A percentile compares a stretch with the other conserved stretches of the same genome.
These are phyloP conservation scores for Colletotrichum agaves DNA, from an alignment of 2,329 filamentous ascomycete genomes.

Conservation along the genomic window DNA sequence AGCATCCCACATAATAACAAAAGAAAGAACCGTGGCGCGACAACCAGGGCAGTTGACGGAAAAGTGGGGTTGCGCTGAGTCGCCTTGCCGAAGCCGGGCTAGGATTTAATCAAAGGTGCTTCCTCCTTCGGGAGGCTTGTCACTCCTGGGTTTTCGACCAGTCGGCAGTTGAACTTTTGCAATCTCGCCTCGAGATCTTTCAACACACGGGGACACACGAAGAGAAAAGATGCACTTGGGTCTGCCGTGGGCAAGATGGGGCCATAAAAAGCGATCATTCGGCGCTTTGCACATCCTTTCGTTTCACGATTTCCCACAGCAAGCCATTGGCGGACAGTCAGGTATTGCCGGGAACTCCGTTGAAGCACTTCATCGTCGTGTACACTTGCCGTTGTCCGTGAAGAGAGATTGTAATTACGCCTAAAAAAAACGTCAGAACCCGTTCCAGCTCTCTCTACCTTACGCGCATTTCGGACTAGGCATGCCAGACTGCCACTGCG, in stretches of 20 bases:
- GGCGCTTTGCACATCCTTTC: not conserved
- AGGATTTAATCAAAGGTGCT: conserved; percentile 25
- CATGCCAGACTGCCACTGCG: not conserved
- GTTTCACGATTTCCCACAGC: not conserved
- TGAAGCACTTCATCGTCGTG: not conserved
- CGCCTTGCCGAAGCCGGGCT: not conserved
- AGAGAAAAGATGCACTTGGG: not conserved
- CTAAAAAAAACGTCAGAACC: too few species aligned
- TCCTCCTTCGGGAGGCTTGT: not conserved
- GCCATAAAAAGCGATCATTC: not conserved
- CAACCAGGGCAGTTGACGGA: not conserved
- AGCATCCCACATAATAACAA: not conserved
- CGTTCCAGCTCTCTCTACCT: too few species aligned
- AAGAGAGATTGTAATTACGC: conserved; percentile 27
- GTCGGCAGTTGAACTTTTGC: conserved; percentile 8
- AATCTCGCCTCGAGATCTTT: conserved; percentile 4
- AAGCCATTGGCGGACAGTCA: not conserved
- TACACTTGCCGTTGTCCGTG: conserved; percentile 5
- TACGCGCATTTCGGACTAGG: too few species aligned
- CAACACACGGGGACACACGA: not conserved
- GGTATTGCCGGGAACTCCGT: not conserved
- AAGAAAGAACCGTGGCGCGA: conserved; percentile 10
- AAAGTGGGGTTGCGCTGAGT: conserved; percentile 21
- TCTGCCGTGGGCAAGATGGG: not conserved
- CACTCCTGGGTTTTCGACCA: not conserved